Evolutionary conservation across 257 asterid genomes (phyloP).

Genomic region (Solanum infundibuliforme): DNA sequence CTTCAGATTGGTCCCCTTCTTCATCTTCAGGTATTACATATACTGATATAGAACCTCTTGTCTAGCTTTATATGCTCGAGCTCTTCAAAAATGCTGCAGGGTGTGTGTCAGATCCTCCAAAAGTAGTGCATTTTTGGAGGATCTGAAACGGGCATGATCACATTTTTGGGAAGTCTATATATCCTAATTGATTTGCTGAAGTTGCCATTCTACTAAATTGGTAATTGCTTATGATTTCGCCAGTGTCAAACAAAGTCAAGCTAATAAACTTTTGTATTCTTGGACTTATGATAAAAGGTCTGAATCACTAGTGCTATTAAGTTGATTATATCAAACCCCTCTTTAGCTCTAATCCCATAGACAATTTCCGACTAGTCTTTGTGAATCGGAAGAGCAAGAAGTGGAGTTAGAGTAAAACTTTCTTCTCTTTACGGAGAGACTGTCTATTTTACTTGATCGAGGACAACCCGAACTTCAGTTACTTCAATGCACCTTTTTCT

Average conservation of each 20-base stretch:
- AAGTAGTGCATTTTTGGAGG: background rate
- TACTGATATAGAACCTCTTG: background rate
- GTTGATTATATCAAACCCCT: background rate
- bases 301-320: background rate
- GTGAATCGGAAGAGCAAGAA: background rate
- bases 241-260: background rate
- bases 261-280: background rate
- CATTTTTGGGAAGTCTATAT: background rate
- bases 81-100: background rate
- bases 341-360: background rate
- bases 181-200: background rate
- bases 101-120: background rate
- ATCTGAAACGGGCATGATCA: background rate
- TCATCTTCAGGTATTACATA: conserved; percentile 33
- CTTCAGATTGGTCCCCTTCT: conserved; percentile 16
- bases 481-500: background rate
- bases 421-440: background rate
- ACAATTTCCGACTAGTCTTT: background rate
- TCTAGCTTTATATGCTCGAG: background rate
- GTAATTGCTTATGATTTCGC: background rate
- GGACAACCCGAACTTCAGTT: background rate
- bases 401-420: background rate
- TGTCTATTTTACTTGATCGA: background rate
- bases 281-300: background rate
- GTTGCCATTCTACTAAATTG: background rate